Percentiles rank a stretch among this genome's conserved stretches.
Conservation (phyloP, 2,329 filamentous ascomycete genomes). For the Chaetomium strumarium region DNA sequence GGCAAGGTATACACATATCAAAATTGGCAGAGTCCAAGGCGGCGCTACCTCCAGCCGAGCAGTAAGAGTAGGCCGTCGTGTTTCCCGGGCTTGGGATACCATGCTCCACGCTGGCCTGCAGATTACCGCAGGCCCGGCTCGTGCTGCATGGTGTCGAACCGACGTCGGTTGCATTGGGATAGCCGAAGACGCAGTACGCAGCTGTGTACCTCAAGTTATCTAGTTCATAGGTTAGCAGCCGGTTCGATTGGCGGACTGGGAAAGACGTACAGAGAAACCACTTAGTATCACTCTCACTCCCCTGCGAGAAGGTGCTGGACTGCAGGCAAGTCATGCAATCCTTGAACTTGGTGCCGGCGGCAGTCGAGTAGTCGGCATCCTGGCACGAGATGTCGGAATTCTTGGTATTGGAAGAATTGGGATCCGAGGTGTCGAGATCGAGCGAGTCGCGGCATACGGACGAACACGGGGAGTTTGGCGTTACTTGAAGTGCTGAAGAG, state of each 20-base stretch:
- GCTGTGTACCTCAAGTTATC: constrained; percentile 51
- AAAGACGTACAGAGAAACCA: constrained; percentile 50
- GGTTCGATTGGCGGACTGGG: background rate
- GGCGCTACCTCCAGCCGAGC: constrained; percentile 36
- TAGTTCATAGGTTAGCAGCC: constrained; percentile 24
- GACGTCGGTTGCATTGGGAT: constrained; percentile 41
- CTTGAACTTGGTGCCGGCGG: constrained; percentile 41
- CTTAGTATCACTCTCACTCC: constrained; percentile 45
- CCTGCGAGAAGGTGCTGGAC: constrained; percentile 43
- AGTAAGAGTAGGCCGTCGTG: constrained; percentile 42
- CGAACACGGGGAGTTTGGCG: constrained; percentile 50
- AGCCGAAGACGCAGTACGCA: constrained; percentile 48
- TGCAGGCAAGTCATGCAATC: constrained; percentile 49
- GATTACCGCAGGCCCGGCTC: constrained; percentile 43
- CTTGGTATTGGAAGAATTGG: constrained; percentile 40
- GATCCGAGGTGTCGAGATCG: constrained; percentile 38
- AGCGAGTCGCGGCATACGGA: constrained; percentile 42
- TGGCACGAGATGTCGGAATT: constrained; percentile 43
- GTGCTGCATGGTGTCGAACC: constrained; percentile 46
- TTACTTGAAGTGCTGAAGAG: constrained; percentile 42
- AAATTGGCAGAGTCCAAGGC: constrained; percentile 32
- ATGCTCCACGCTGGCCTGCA: constrained; percentile 37
- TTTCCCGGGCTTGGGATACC: constrained; percentile 33
- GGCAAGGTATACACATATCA: constrained; percentile 41
- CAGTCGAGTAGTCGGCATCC: constrained; percentile 38